These are phyloP conservation scores for Fusarium sp. DNA, from an alignment of 2,329 filamentous ascomycete genomes.

Conservation along the genomic window DNA sequence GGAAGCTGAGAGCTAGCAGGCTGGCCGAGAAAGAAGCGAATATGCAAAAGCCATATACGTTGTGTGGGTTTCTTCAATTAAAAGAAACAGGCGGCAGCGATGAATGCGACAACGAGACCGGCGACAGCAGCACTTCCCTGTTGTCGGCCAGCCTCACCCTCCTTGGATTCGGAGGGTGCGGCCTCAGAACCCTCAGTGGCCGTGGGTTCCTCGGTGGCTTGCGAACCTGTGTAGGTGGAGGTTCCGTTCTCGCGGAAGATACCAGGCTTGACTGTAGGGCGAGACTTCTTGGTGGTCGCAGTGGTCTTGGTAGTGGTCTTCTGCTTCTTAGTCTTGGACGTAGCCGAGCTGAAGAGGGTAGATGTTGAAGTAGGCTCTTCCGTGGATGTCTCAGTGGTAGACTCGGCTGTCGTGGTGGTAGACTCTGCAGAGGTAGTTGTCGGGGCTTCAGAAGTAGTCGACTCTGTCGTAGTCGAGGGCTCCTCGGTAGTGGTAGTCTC, in stretches of 20 bases:
- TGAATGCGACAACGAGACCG: conserved; percentile 70
- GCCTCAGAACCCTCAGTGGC: conserved; percentile 49
- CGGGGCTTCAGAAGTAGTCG: conserved; percentile 35
- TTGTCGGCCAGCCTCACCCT: conserved; percentile 64
- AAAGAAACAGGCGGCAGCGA: conserved; percentile 67
- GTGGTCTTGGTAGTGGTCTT: conserved; percentile 31
- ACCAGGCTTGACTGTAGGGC: conserved; percentile 55
- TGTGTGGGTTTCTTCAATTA: conserved; percentile 45
- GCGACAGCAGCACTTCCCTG: conserved; percentile 67
- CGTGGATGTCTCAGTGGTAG: conserved; percentile 30
- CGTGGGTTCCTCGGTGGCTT: conserved; percentile 35
- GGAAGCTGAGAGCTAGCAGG: conserved; percentile 23
- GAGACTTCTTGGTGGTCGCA: conserved; percentile 32
- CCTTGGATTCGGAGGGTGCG: conserved; percentile 54
- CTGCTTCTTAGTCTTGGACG: conserved; percentile 33
- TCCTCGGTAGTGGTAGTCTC: conserved; percentile 10
- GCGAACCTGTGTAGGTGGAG: conserved; percentile 34
- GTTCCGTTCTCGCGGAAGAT: conserved; percentile 70
- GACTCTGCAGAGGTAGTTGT: conserved; percentile 35
- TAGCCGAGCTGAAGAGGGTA: conserved; percentile 48
- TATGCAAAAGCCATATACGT: conserved; percentile 6
- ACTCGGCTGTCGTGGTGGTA: conserved; percentile 30
- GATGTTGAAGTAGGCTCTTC: conserved; percentile 45
- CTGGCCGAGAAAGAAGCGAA: conserved; percentile 40
- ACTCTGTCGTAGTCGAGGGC: conserved; percentile 30